Evolutionary conservation across 805 yeast genomes (phyloP).

Genomic region (Wickerhamiella hasegawae): DNA sequence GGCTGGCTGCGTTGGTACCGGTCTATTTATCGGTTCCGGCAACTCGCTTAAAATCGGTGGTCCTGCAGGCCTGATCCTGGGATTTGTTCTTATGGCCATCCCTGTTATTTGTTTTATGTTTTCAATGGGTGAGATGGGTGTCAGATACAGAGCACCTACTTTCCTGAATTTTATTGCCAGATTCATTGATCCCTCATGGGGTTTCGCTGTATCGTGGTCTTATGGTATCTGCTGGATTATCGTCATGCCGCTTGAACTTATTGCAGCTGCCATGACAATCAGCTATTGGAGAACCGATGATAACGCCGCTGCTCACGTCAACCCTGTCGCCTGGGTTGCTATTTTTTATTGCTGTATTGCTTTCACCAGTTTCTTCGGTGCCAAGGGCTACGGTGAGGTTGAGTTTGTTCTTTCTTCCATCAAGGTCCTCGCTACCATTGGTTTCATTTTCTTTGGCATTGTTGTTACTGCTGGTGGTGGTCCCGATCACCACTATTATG

Average conservation of each 20-base stretch:
- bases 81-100: constrained; percentile 33
- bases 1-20: constrained; percentile 72
- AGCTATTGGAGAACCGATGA: constrained; percentile 33
- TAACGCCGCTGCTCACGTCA: constrained; percentile 47
- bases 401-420: constrained; percentile 39
- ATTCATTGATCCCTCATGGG: constrained; percentile 45
- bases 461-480: constrained; percentile 43
- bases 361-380: constrained; percentile 30
- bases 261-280: constrained; percentile 40
- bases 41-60: constrained; percentile 31
- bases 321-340: constrained; percentile 35
- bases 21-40: constrained; percentile 37
- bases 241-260: constrained; percentile 45
- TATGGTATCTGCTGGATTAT: constrained; percentile 45
- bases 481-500: constrained; percentile 37
- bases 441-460: constrained; percentile 42
- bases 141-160: constrained; percentile 43
- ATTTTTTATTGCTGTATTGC: constrained; percentile 35
- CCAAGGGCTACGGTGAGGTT: constrained; percentile 42
- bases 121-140: constrained; percentile 54
- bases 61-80: constrained; percentile 34
- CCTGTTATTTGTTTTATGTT: constrained; percentile 44
- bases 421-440: constrained; percentile 39
- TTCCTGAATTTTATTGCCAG: constrained; percentile 40
- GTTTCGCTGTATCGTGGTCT: constrained; percentile 54